Evolutionary conservation across 495 filamentous ascomycete genomes (phyloP), one percentile per base, ranked within the genome.

Genomic region (Aspergillus olivimuriae): DNA sequence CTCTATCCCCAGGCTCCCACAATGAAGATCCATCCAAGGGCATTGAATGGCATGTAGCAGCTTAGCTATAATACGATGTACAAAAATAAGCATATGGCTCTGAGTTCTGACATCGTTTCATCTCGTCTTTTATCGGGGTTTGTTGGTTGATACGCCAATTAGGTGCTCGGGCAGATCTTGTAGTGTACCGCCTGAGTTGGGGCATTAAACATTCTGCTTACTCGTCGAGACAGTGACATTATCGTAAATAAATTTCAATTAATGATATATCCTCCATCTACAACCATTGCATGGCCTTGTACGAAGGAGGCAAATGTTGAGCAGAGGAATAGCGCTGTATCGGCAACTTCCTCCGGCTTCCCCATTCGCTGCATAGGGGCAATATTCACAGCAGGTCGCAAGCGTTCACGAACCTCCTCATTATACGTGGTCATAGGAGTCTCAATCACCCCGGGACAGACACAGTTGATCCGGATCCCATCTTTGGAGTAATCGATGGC

Each of bases 211-310:
- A n/a, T n/a, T n/a, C n/a, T n/a, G n/a, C n/a, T n/a, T n/a, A n/a
- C n/a, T n/a, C 15, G 9, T n/a, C 16, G 12, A 28, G 7, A 31
- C 12, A 42, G 4, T 17, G 52, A 24, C 15, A 16, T 20, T 46
- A 39, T n/a, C 10, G 3, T 30, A 17, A 4, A 11, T 30, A 19
- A 41, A 23, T 23, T 30, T 30, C 41, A 68, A 21, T 61, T 60
- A 34, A 68, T 72, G 5, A 67, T 52, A 61, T 76, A 78, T 5
- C 74, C 74, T 5, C 74, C 74, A 56, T 78, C 74, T 2, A 78
- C 72, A 4, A 73, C 67, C 53, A 77, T 50, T 0, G 68, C 70
- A 53, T 68, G 65, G 4, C 75, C 75, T 43, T 75, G 72, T 3
- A 76, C 61, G 51, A 78, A 78, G 1, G 62, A 66, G 5, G 72